phyloP scores from a whole-genome alignment of 768 basidiomycete genomes.

The Leccinellum albellum region DNA sequence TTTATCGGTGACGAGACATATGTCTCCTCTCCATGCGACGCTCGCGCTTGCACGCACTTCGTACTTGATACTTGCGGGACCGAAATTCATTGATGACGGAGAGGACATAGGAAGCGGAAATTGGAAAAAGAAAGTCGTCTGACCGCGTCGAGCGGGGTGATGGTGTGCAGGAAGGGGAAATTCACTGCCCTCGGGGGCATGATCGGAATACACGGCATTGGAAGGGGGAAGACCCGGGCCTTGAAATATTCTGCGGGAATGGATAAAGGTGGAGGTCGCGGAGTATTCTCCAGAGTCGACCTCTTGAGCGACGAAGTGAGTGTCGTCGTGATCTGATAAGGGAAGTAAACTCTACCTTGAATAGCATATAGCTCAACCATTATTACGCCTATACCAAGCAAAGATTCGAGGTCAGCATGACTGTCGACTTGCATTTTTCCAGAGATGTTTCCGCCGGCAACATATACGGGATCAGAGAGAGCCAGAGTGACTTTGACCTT shows the following conservation, averaged over 20 bases:
- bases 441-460: conserved; percentile 62
- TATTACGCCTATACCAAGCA: conserved; percentile 69
- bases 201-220: conserved; percentile 69
- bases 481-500: conserved; percentile 70
- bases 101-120: conserved; percentile 64
- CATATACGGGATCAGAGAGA: conserved; percentile 55
- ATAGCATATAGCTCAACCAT: conserved; percentile 75
- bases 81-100: conserved; percentile 71
- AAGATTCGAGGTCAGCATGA: conserved; percentile 57
- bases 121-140: conserved; percentile 77
- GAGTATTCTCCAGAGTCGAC: conserved; percentile 75
- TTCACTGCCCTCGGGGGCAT: conserved; percentile 47
- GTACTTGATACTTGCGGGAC: conserved; percentile 64
- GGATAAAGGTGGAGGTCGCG: conserved; percentile 74
- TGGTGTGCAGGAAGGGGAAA: conserved; percentile 61
- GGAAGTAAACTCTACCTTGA: conserved; percentile 51
- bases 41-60: conserved; percentile 70
- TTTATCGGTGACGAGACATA: conserved; percentile 59
- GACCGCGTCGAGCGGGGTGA: conserved; percentile 69
- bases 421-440: conserved; percentile 83
- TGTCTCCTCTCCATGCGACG: conserved; percentile 74
- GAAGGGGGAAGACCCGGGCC: conserved; percentile 80
- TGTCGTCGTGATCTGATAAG: background rate
- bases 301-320: conserved; percentile 42
- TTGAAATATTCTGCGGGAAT: conserved; percentile 69